These are phyloP conservation scores for Iris pallida DNA, from an alignment of 116 monocot species.

Conservation along the genomic window DNA sequence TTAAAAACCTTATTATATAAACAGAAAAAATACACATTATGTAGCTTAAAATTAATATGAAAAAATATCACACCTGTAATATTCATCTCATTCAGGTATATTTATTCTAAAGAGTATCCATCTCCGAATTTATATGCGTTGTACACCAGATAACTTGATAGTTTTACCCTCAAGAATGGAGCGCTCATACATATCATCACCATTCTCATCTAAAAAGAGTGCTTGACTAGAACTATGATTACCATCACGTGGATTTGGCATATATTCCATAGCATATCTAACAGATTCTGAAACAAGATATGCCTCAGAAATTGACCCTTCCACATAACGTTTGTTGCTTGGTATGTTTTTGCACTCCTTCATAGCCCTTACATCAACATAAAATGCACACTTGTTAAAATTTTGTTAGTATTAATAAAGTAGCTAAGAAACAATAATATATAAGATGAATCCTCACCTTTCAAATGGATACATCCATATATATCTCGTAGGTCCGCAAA, in stretches of 20 bases:
- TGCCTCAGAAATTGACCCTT: slow-evolving; percentile 1
- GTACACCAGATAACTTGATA: not conserved
- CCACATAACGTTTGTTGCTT: not conserved
- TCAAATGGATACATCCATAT: not conserved
- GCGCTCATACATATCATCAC: not conserved
- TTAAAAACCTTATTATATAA: too few relatives aligned
- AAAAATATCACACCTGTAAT: too few relatives aligned
- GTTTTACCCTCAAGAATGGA: not conserved
- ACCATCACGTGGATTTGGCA: not conserved
- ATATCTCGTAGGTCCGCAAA: not conserved
- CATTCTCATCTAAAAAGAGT: not conserved
- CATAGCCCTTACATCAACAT: too few relatives aligned
- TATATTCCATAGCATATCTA: not conserved
- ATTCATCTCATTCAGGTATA: not conserved
- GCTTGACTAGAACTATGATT: not conserved
- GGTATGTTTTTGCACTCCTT: not conserved
- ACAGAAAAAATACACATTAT: too few relatives aligned
- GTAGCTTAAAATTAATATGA: too few relatives aligned
- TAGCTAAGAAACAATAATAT: not conserved
- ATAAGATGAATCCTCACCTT: too few relatives aligned
- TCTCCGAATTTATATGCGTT: not conserved
- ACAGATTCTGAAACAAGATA: slow-evolving; percentile 6
- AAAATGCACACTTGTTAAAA: too few relatives aligned
- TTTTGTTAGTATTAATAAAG: too few relatives aligned
- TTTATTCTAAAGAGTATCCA: not conserved